Evolutionary conservation across 495 filamentous ascomycete species (phyloP), one percentile per base, ranked within the genome.

Genomic region (Lophiostoma macrostomum): DNA sequence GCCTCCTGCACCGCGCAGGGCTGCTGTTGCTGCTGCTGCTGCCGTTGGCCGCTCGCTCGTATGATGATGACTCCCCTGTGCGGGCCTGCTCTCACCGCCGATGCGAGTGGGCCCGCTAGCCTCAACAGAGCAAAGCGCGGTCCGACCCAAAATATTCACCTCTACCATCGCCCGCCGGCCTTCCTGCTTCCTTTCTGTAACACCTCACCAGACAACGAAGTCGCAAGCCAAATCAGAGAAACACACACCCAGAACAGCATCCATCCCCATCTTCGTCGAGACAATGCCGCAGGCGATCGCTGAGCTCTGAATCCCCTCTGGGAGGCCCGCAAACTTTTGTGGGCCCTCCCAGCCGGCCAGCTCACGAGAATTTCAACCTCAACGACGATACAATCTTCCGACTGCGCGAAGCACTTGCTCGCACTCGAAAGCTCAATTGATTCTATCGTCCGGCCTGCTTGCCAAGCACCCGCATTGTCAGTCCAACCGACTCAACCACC

Each of bases 221-320:
- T 84, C 81, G 74, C 74, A 70, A 73, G 78, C 42, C 63, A 40
- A 56, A 30, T 61, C 56, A 56, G n/a, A 19, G 52, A 29, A 11
- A 37, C 22, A 55, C 31, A 35, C 38, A 34, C 23, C 61, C 35
- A 64, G n/a, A 53, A 60, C 65, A 57, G 62, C 65, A 70, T 68
- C 71, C 56, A 70, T 69, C 60, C 64, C 67, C 52, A 56, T 69
- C 51, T 87, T 85, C 82, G 88, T 94, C 87, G 82, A 88, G 77
- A 81, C 76, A 75, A 84, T 83, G 83, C 86, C 84, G 73, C 80
- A 86, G 86, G 86, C 86, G 74, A 80, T 88, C 86, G 87, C 82
- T 89, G 87, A 85, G 87, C 88, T 94, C 86, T 94, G 87, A 90
- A 87, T 73, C 75, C 74, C 81, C 84, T 82, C 88, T 91, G 85